phyloP scores from a whole-genome alignment of 164 flowering plant genomes.

The Paratinospora sagittata region DNA sequence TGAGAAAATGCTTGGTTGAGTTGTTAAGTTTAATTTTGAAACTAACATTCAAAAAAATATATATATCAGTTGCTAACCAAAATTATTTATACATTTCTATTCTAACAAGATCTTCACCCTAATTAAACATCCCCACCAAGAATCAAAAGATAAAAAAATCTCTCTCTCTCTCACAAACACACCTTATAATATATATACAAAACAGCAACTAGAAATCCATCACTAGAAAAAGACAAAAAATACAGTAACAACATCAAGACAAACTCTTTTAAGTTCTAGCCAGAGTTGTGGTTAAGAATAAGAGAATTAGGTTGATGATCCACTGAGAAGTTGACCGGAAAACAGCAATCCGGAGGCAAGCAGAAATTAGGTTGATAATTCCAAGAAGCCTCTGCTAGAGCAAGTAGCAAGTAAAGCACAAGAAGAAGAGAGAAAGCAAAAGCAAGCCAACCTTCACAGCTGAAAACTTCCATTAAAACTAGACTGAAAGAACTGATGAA shows the following conservation, averaged over 20 bases:
- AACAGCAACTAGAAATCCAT: background rate
- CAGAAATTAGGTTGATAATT: background rate
- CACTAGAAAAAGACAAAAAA: background rate
- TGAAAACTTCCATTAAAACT: background rate
- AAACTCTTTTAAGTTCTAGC: background rate
- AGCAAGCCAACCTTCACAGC: conserved; percentile 1
- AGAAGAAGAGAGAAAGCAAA: background rate
- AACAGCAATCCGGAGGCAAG: conserved; percentile 5
- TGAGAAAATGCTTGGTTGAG: no score
- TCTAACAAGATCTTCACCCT: no score
- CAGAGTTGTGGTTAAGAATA: background rate
- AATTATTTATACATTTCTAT: no score
- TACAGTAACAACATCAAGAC: background rate
- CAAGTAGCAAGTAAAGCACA: background rate
- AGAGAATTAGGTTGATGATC: no score
- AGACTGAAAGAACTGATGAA: background rate
- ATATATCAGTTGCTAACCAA: no score
- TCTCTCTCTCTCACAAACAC: no score
- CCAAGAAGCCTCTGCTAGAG: conserved; percentile 2
- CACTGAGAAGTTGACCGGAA: conserved; percentile 3
- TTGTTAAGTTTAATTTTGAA: no score
- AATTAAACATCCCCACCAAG: background rate
- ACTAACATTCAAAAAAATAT: no score
- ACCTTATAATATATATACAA: background rate
- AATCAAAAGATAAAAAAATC: background rate